Evolutionary conservation across 139 green algal species (phyloP).

Genomic region (Monoraphidium neglectum): DNA sequence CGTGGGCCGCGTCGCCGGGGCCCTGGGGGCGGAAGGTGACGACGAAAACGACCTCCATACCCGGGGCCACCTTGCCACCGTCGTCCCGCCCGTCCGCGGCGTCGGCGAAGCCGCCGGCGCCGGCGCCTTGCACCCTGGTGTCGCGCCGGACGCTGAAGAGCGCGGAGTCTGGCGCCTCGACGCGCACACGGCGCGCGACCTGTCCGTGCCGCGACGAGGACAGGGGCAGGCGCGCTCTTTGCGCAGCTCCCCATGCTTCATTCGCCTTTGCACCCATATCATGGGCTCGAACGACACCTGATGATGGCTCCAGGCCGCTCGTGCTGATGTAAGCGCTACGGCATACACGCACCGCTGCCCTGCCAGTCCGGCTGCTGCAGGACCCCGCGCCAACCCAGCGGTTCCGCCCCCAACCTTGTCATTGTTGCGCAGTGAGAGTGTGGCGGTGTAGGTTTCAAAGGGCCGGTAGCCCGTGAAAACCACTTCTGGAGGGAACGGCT

Average conservation of each 20-base stretch:
- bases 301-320: too few species aligned
- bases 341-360: too few species aligned
- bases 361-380: too few species aligned
- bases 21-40: constrained; percentile 60
- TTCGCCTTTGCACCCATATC: too few species aligned
- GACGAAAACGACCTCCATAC: constrained; percentile 75
- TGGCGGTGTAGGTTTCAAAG: constrained; percentile 61
- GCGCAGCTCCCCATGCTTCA: too few species aligned
- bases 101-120: too few species aligned
- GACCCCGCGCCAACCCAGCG: too few species aligned
- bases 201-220: constrained; percentile 37
- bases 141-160: constrained; percentile 56
- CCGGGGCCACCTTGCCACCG: constrained; percentile 69
- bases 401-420: constrained; percentile 59
- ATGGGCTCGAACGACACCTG: too few species aligned
- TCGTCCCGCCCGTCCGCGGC: too few species aligned
- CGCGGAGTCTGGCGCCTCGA: constrained; percentile 51
- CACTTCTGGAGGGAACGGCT: constrained; percentile 75
- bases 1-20: constrained; percentile 52
- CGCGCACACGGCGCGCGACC: constrained; percentile 66
- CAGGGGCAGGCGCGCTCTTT: too few species aligned
- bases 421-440: constrained; percentile 79
- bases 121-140: too few species aligned
- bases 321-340: too few species aligned
- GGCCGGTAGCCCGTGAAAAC: constrained; percentile 66